These are phyloP conservation scores for Centrapalus pauciflorus DNA, from an alignment of 129 eudicot species.

Conservation along the genomic window DNA sequence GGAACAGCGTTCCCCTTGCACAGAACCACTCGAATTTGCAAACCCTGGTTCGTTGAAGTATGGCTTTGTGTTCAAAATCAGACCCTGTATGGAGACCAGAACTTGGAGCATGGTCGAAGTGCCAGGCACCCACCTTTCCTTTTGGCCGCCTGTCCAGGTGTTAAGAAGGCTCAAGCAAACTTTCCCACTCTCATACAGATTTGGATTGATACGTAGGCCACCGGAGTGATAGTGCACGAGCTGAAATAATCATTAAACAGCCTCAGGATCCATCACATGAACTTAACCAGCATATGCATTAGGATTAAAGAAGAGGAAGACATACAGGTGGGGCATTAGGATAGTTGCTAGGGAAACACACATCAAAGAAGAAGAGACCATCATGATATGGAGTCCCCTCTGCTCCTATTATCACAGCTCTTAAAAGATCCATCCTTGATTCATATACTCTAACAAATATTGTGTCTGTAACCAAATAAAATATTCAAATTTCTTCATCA, in stretches of 20 bases:
- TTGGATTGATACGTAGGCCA: constrained; percentile 76
- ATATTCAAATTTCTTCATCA: not conserved
- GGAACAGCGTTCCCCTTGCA: constrained; percentile 29
- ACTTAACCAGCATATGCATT: not conserved
- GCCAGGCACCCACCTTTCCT: constrained; percentile 66
- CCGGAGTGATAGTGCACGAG: constrained; percentile 68
- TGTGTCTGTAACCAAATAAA: constrained; percentile 34
- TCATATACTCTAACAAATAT: constrained; percentile 87
- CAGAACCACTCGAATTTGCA: constrained; percentile 26
- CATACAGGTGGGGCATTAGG: constrained; percentile 83
- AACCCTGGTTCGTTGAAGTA: constrained; percentile 67
- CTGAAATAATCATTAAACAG: constrained; percentile 26
- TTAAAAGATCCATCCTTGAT: constrained; percentile 85
- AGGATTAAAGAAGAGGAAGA: not conserved
- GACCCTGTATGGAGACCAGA: constrained; percentile 76
- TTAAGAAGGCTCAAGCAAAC: constrained; percentile 81
- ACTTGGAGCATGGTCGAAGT: constrained; percentile 74
- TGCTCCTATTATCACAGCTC: constrained; percentile 93
- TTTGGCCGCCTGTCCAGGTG: constrained; percentile 59
- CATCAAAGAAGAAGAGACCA: constrained; percentile 87
- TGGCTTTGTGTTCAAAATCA: constrained; percentile 65
- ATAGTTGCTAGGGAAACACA: constrained; percentile 56
- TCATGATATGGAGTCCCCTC: constrained; percentile 97
- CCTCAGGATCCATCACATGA: not conserved
- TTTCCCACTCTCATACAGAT: constrained; percentile 54